Base-by-base conservation (phyloP, 2,329 filamentous ascomycete genomes). In the Colletotrichum cuscutae region DNA sequence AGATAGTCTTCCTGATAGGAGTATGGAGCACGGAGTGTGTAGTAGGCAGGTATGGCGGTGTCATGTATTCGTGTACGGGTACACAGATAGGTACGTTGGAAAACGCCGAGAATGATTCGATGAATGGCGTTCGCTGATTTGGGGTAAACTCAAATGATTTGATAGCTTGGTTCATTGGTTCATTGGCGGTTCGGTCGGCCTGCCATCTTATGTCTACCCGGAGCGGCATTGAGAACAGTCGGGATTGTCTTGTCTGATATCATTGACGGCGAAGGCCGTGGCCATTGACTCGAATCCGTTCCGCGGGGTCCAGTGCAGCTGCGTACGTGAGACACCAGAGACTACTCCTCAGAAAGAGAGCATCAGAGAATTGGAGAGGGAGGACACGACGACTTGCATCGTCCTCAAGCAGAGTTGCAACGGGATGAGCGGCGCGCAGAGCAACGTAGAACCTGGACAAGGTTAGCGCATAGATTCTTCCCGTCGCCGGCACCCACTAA, bases 181-280 rank as follows among this genome's bases (percentile, higher is more conserved):
- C 37, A 42, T 42, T 12, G 32, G 32, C 32, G 42, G 54, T 12
- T 15, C 22, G 28, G 13, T n/a, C 28, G 52, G 12, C 28, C 61
- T 26, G 42, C 30, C 49, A 9, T 65, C 46, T 30, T 15, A 35
- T 13, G 28, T 60, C 42, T n/a, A 60, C 19, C 11, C 12, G 57
- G 53, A 28, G 15, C 24, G 57, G 56, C 56, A 52, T 52, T 52
- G 56, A 28, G 22, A 7, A 24, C 19, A 3, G 52, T n/a, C 22
- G n/a, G 35, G 58, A 54, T 49, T 70, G 54, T 67, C 32, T 71
- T 60, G 68, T 62, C 64, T 59, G 65, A 68, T 68, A 68, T 63
- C 52, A 37, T 71, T 22, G 58, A 19, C 15, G 28, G 13, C 5
- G 4, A 46, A 32, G 19, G 9, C 42, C 42, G 19, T 19, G 15